These are phyloP conservation scores for Trametes meyenii DNA, from an alignment of 768 basidiomycete genomes.

Conservation along the genomic window DNA sequence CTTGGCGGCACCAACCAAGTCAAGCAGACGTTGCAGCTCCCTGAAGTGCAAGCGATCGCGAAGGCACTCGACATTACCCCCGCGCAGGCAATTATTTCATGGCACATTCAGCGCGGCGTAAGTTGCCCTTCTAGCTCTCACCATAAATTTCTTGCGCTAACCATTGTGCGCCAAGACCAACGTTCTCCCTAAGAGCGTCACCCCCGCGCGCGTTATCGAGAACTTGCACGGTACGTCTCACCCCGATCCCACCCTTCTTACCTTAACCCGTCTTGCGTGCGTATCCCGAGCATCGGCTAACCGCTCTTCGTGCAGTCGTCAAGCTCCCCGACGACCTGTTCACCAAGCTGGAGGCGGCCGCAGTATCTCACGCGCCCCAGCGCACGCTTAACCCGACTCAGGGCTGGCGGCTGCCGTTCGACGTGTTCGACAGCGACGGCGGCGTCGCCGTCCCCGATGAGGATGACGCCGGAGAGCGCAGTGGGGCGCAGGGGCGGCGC, in stretches of 20 bases:
- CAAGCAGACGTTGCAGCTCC: constrained; percentile 56
- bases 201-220: constrained; percentile 64
- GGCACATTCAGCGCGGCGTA: constrained; percentile 79
- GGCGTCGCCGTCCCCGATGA: constrained; percentile 19
- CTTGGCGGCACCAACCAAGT: constrained; percentile 66
- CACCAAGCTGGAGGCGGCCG: constrained; percentile 51
- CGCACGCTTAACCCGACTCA: constrained; percentile 62
- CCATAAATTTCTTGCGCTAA: background rate
- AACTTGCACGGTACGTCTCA: constrained; percentile 59
- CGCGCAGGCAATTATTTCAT: constrained; percentile 73
- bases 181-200: constrained; percentile 79
- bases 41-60: constrained; percentile 63
- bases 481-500: constrained; percentile 2
- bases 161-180: constrained; percentile 47
- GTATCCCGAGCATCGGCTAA: background rate
- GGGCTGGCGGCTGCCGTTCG: constrained; percentile 59
- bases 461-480: constrained; percentile 2
- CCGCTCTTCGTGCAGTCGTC: constrained; percentile 28
- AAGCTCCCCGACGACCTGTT: constrained; percentile 43
- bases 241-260: background rate
- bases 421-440: constrained; percentile 58
- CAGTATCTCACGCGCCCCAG: constrained; percentile 55
- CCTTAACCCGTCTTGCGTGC: background rate
- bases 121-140: constrained; percentile 29
- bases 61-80: constrained; percentile 68